Evolutionary conservation across 495 filamentous ascomycete species (phyloP).

Genomic region (Neurospora sp.): DNA sequence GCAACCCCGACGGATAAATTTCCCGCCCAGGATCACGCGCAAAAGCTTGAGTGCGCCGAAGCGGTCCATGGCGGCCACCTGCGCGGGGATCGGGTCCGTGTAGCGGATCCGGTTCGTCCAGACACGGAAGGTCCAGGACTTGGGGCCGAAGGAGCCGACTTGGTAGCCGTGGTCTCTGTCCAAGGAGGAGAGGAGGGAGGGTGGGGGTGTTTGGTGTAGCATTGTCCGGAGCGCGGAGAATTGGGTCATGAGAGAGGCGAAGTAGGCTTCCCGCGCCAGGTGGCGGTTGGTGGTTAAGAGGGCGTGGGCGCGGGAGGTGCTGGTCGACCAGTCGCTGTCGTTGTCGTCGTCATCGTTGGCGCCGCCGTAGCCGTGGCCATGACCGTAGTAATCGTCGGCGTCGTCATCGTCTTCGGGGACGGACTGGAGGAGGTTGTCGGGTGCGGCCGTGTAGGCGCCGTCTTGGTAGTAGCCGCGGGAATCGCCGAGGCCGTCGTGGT

Average conservation of each 20-base stretch:
- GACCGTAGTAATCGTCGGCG: not conserved
- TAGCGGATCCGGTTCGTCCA: slow-evolving; percentile 38
- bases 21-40: slow-evolving; percentile 31
- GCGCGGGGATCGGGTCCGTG: slow-evolving; percentile 54
- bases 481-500: slow-evolving; percentile 35
- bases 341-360: not conserved
- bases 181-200: slow-evolving; percentile 25
- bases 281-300: slow-evolving; percentile 42
- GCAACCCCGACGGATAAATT: slow-evolving; percentile 36
- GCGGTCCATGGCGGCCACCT: slow-evolving; percentile 60
- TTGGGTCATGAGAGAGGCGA: slow-evolving; percentile 47
- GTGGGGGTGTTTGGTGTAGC: slow-evolving; percentile 46
- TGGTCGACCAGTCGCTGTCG: not conserved
- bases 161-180: slow-evolving; percentile 48
- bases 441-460: slow-evolving; percentile 57
- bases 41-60: slow-evolving; percentile 48
- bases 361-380: slow-evolving; percentile 6
- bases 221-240: slow-evolving; percentile 50
- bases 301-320: slow-evolving; percentile 6
- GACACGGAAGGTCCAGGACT: slow-evolving; percentile 37
- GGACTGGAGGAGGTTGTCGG: slow-evolving; percentile 11
- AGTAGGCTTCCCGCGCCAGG: slow-evolving; percentile 44
- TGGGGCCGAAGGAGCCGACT: slow-evolving; percentile 35
- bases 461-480: slow-evolving; percentile 54
- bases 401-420: slow-evolving; percentile 7